Base-by-base conservation (phyloP, 208 protist species). In the Crithidia acanthocephali region DNA sequence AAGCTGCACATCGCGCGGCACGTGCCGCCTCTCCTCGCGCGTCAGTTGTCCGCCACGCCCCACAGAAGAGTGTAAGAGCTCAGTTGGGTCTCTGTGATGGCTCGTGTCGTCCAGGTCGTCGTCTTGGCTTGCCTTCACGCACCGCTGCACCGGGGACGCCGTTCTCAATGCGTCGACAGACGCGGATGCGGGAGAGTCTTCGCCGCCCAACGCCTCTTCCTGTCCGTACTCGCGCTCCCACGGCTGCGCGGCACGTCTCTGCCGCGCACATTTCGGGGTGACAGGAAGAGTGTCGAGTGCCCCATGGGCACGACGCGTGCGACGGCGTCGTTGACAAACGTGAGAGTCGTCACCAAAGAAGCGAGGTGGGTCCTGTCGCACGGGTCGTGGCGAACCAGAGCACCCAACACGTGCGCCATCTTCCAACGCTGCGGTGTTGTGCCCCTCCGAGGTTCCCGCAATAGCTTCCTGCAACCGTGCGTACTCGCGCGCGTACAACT, bases 141-240 rank as follows among this genome's bases (percentile, higher is more conserved):
- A 22, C 15, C 5, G 18, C 45, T 13, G 9, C 18, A n/a, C 18
- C 25, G 50, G 8, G 5, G 50, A 55, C 4, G 25, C 7, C 30
- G 18, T 22, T 9, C 30, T 22, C 25, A 4, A 50, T 7, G 18
- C 10, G 16, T 22, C 18, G 18, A n/a, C 45, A 7, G 20, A 50
- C 20, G 23, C 23, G 20, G 53, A 5, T 16, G 30, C 0, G 7
- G 30, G 53, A 23, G 53, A 11, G 40, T 9, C 8, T 6, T 5
- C 20, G n/a, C 30, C 7, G 6, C 30, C 25, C 25, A 40, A 15
- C 4, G 1, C 56, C 30, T 37, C 59, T 16, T 0, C 44, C 11
- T 52, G 20, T 1, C 27, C 35, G 48, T 66, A 66, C 48, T 65
- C 48, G 16, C 68, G 58, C n/a, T 66, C 68, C 68, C 68, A 73